Base-by-base conservation (phyloP, 345 rosid species). In the Fremontodendron californicum region DNA sequence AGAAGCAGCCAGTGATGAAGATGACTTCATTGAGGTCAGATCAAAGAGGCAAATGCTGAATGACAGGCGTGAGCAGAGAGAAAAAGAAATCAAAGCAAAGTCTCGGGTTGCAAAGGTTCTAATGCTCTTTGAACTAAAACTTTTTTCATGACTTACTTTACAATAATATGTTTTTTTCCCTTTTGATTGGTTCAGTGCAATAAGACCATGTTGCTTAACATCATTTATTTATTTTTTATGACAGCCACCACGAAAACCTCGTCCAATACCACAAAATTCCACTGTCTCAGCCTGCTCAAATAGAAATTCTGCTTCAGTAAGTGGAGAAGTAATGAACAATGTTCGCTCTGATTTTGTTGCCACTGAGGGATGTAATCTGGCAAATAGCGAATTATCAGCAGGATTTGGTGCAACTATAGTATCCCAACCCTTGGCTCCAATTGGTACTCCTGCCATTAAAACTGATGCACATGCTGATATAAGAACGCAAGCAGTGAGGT, bases 41-140 rank as follows among this genome's bases (percentile, higher is more conserved):
- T 96, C 99, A 72, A 96, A 93, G 89, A 93, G 97, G 89, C 97
- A 96, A 88, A 90, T 96, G 95, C 86, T 91, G 83, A 93, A 92
- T 79, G 94, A 96, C 83, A 90, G 93, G 37, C 96, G 98, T 75
- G 98, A 92, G 81, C 94, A 93, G 85, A 91, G 96, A 83, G 97
- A 96, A 81, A 96, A 96, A 83, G 96, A 93, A 87, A 90, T 85
- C 81, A 96, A 89, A 86, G 98, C 93, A 49, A 96, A 89, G 84
- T 92, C 94, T 54, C 89, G 89, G 78, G 83, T 85, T 37, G 52
- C 89, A 31, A 93, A 96, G 99, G 99, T 96, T 80, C 55, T 79
- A 40, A 52, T 85, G 62, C 77, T 63, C 54, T 69, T 57, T 57
- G 64, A 42, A n/a, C 29, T 62, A 55, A 21, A 46, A 46, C 51